Conservation (phyloP, 805 yeast genomes). For the Suhomyces emberorum region DNA sequence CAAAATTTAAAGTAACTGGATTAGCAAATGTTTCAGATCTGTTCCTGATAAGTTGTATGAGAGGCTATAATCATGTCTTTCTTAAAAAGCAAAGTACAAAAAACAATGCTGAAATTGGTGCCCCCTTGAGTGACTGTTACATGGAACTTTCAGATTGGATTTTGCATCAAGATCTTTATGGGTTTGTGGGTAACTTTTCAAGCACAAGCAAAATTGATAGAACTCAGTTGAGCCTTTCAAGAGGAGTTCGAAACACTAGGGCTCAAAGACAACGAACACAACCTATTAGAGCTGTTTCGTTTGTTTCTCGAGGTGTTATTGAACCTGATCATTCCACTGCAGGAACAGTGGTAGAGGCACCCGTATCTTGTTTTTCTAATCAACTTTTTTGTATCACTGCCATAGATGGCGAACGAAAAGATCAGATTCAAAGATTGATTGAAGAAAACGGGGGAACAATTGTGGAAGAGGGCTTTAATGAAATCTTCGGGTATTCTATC, state of each 20-base stretch:
- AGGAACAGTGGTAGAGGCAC: neutral
- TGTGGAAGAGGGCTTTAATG: constrained; percentile 34
- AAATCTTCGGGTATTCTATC: constrained; percentile 19
- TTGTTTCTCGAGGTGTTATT: neutral
- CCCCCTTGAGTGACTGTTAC: constrained; percentile 28
- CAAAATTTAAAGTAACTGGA: constrained; percentile 45
- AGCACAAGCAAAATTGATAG: no score
- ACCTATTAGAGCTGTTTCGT: neutral
- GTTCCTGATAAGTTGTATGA: constrained; percentile 46
- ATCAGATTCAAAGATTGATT: constrained; percentile 32
- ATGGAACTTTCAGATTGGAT: constrained; percentile 42
- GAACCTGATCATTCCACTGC: neutral
- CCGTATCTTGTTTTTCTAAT: constrained; percentile 14
- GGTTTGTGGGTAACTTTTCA: constrained; percentile 12
- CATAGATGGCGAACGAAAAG: constrained; percentile 30
- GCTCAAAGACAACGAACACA: neutral
- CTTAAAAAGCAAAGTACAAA: constrained; percentile 21
- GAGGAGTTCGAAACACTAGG: neutral
- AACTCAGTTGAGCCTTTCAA: no score
- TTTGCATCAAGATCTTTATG: constrained; percentile 32
- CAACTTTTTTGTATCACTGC: constrained; percentile 36
- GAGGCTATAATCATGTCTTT: constrained; percentile 57
- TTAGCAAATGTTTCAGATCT: constrained; percentile 22
- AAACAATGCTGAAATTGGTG: constrained; percentile 14
- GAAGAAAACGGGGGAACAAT: constrained; percentile 41